Base-by-base conservation (phyloP, 2,329 filamentous ascomycete genomes). In the Sclerotinia sclerotiorum region DNA sequence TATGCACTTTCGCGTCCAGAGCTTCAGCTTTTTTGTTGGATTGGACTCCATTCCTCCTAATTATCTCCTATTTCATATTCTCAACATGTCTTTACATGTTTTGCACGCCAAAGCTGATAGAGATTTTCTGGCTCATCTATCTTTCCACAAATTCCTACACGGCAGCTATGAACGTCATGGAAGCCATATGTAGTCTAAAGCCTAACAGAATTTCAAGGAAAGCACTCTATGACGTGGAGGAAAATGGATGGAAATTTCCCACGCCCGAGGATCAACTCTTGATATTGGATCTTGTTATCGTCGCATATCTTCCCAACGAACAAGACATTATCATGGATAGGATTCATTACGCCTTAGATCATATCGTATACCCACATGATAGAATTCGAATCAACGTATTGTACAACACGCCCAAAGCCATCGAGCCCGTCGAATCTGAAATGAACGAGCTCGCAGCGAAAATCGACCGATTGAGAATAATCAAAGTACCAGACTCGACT, bases 271-370 rank as follows among this genome's bases (percentile, higher is more conserved):
- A 77, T 58, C 73, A 81, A 19, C 75, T 84, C 3, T 78, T 78
- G 0, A 78, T 80, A 35, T 76, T 84, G 24, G 82, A 84, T 69
- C 75, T 84, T 52, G 76, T 83, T 65, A 82, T 84, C 66, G 82
- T 84, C 3, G 82, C 82, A 19, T 84, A 84, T 70, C 76, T 84
- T n/a, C 82, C 82, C 6, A 84, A 84, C 68, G 82, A 84, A 72
- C 77, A 82, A 72, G 81, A 83, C 64, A 84, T 84, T 65, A 82
- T 84, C 71, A 78, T 82, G 73, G 81, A 82, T 60, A 80, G 82
- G 11, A 78, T 81, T 19, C 74, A 80, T 35, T 83, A 83, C 70
- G 80, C 80, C 4, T 74, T 83, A 51, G 79, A 83, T 68, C 79
- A 83, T 69, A 78, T 84, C 29, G 75, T 80, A 11, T 84, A 84